These are phyloP conservation scores for Trichothecium roseum DNA, from an alignment of 2,329 filamentous ascomycete species.

Conservation along the genomic window DNA sequence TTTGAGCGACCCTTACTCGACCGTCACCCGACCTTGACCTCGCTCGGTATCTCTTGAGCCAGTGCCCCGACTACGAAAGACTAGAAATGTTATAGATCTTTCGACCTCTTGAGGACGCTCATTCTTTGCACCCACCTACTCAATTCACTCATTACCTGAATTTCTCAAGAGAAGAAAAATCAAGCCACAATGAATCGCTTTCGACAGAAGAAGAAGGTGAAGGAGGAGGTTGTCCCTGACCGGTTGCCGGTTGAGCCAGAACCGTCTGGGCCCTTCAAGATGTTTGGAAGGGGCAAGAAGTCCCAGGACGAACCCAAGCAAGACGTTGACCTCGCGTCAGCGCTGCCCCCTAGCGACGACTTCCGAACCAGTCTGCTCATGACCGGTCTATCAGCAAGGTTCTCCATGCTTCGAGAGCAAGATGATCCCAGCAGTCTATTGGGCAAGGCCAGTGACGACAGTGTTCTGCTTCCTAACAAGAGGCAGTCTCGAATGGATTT, in stretches of 20 bases:
- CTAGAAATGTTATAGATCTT: too few species aligned
- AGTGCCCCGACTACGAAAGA: too few species aligned
- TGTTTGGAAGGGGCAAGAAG: constrained; percentile 48
- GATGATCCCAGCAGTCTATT: constrained; percentile 83
- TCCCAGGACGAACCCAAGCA: constrained; percentile 46
- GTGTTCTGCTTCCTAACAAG: constrained; percentile 67
- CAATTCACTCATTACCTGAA: not conserved
- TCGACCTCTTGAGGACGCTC: too few species aligned
- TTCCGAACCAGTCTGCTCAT: constrained; percentile 94
- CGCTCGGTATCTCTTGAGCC: too few species aligned
- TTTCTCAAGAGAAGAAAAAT: not conserved
- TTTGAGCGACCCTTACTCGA: not conserved
- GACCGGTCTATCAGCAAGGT: constrained; percentile 87
- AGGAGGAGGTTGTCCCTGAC: constrained; percentile 39
- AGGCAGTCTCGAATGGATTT: constrained; percentile 73
- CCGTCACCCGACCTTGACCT: too few species aligned
- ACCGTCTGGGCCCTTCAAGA: constrained; percentile 38
- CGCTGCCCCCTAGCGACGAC: constrained; percentile 73
- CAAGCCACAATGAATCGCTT: constrained; percentile 61
- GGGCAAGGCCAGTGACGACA: constrained; percentile 92
- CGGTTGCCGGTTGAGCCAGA: constrained; percentile 46
- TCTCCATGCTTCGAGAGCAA: constrained; percentile 93
- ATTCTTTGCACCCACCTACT: not conserved
- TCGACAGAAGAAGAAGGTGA: constrained; percentile 59
- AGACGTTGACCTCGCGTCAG: constrained; percentile 62